These are phyloP conservation scores for Pisolithus tinctorius DNA, from an alignment of 768 basidiomycete genomes.

Conservation along the genomic window DNA sequence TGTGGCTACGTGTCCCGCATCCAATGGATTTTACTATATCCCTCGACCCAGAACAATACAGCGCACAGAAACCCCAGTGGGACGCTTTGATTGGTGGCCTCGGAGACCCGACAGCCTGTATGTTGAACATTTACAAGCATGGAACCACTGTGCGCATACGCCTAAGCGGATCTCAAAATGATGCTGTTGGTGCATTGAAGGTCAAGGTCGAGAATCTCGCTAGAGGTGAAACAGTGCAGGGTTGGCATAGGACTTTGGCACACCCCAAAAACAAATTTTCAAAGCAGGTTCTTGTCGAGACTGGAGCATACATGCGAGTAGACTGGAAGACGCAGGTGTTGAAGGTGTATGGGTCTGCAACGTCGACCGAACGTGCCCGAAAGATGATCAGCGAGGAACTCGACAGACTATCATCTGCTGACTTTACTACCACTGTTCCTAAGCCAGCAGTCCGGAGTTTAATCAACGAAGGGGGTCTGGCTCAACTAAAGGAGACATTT, in stretches of 20 bases:
- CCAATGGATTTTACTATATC: slow-evolving; percentile 45
- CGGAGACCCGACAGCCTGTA: slow-evolving; percentile 31
- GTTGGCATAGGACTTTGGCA: slow-evolving; percentile 45
- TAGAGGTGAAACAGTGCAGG: slow-evolving; percentile 41
- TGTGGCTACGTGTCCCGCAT: slow-evolving; percentile 39
- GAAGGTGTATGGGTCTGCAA: slow-evolving; percentile 39
- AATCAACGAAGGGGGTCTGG: slow-evolving; percentile 39
- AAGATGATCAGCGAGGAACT: slow-evolving; percentile 42
- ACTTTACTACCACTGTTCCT: slow-evolving; percentile 34
- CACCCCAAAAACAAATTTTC: slow-evolving; percentile 27
- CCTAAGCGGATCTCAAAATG: slow-evolving; percentile 46
- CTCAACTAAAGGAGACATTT: slow-evolving; percentile 43
- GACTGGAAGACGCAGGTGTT: slow-evolving; percentile 42
- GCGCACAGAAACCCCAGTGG: slow-evolving; percentile 46
- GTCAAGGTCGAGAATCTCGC: slow-evolving; percentile 52
- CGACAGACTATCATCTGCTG: slow-evolving; percentile 38
- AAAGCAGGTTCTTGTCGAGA: slow-evolving; percentile 25
- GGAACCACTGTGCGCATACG: slow-evolving; percentile 31
- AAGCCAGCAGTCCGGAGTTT: slow-evolving; percentile 42
- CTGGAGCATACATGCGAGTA: slow-evolving; percentile 36
- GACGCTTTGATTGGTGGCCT: slow-evolving; percentile 32
- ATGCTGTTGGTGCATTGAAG: slow-evolving; percentile 49
- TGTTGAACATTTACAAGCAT: slow-evolving; percentile 24
- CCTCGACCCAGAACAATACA: slow-evolving; percentile 43
- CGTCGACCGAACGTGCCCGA: slow-evolving; percentile 35